Base-by-base conservation (phyloP, 2,329 filamentous ascomycete species). In the Dothistroma pini region DNA sequence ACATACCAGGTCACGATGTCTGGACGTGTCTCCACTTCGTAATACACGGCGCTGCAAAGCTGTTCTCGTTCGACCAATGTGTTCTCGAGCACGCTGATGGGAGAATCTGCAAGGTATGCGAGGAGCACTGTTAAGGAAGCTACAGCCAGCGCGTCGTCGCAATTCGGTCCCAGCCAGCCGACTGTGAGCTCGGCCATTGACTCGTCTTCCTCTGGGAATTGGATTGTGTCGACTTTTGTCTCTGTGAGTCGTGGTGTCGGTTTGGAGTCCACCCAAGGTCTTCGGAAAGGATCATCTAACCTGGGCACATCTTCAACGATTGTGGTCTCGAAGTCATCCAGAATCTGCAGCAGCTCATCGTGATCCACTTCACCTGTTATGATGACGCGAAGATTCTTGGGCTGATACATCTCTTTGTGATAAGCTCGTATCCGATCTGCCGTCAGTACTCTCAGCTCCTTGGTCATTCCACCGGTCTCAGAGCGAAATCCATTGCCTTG, bases 381-480 rank as follows among this genome's bases (percentile, higher is more conserved):
- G 29, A 97, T 85, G 31, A 99, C 79, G 66, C 93, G 96, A 62
- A 99, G 80, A 71, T 99, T 99, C 74, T 93, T 93, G 2, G 95
- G 95, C 74, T 97, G 93, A 72, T 99, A 99, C 93, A 99, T 97
- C 66, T 93, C 90, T 64, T 87, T 87, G 75, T 99, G 95, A 71
- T 97, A 99, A 61, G 88, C 86, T n/a, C 95, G 88, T 67, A 99
- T 99, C 44, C 92, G 87, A 56, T 97, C 89, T 1, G 92, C 87
- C 0, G 91, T 95, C 52, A 99, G 79, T 2, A 92, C 86, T 48
- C 95, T 87, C 54, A 99, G 82, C 35, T 92, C 89, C 69, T 96
- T 91, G 80, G 96, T 96, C 88, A 97, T 91, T 14, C 95, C 95
- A 12, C 95, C 95, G n/a, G 95, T 99, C 77, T 99, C 95, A 69